A percentile compares a stretch with the other conserved stretches of the same genome.
Evolutionary conservation across 2,329 filamentous ascomycete genomes (phyloP).

Genomic region (Whalleya microplaca): DNA sequence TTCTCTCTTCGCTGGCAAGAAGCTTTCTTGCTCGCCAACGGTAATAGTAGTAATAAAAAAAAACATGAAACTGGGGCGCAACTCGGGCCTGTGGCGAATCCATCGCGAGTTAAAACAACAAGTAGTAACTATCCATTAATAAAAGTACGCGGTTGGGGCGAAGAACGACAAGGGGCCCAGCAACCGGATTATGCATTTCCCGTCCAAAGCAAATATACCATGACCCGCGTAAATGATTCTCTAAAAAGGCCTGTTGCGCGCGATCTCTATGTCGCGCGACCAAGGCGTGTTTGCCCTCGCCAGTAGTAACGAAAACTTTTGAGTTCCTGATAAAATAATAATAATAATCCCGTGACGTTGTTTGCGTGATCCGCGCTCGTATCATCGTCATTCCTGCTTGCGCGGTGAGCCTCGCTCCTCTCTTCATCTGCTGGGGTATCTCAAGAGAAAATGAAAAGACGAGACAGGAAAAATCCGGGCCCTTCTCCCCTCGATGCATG

Average conservation of each 20-base stretch:
- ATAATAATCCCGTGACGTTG: conserved; percentile 19
- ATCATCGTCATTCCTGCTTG: conserved; percentile 29
- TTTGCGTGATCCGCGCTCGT: conserved; percentile 21
- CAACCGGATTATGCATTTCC: neutral
- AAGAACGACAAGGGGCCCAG: too few species aligned
- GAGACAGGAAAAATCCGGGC: conserved; percentile 35
- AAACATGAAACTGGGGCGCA: neutral
- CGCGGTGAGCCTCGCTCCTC: conserved; percentile 22
- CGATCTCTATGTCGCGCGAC: conserved; percentile 3
- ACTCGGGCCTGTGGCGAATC: neutral
- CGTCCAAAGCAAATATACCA: neutral
- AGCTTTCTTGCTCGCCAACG: too few species aligned
- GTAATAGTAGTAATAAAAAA: too few species aligned
- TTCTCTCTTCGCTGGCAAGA: neutral
- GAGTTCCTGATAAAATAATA: conserved; percentile 13
- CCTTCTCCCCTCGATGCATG: conserved; percentile 33
- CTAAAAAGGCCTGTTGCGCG: conserved; percentile 11
- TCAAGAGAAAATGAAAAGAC: conserved; percentile 33
- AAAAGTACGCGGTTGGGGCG: neutral
- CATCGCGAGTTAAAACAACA: neutral
- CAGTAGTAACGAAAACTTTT: conserved; percentile 23
- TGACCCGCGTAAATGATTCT: neutral
- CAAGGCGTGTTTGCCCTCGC: conserved; percentile 12
- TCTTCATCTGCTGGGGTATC: conserved; percentile 35
- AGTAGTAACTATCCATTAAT: neutral